A percentile compares a stretch with the other conserved stretches of the same genome.
These are phyloP conservation scores for Pseudogymnoascus pannorum DNA, from an alignment of 2,329 filamentous ascomycete species.

Conservation along the genomic window DNA sequence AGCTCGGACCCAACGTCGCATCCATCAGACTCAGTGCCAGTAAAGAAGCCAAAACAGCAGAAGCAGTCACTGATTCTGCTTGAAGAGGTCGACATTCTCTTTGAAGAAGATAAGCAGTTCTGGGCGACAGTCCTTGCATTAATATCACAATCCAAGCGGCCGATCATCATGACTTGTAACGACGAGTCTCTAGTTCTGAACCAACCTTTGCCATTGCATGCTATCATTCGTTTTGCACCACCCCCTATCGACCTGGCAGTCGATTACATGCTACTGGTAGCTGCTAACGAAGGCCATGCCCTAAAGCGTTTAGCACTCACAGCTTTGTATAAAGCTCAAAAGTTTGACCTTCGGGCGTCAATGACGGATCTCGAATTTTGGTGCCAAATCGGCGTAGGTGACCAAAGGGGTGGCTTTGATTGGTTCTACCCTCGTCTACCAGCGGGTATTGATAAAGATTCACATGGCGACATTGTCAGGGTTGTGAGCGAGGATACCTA, in stretches of 20 bases:
- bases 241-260: constrained; percentile 61
- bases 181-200: constrained; percentile 77
- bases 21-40: constrained; percentile 5
- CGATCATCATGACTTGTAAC: constrained; percentile 93
- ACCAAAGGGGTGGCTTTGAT: constrained; percentile 76
- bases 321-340: constrained; percentile 61
- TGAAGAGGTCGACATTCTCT: constrained; percentile 89
- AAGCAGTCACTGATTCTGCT: constrained; percentile 92
- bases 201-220: constrained; percentile 69
- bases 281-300: constrained; percentile 83
- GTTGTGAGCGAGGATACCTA: constrained; percentile 81
- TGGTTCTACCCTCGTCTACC: constrained; percentile 83
- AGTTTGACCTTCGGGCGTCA: constrained; percentile 68
- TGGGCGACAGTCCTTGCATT: constrained; percentile 76
- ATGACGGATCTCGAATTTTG: constrained; percentile 86
- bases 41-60: constrained; percentile 40
- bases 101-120: constrained; percentile 93
- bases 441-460: constrained; percentile 60
- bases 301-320: constrained; percentile 60
- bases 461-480: constrained; percentile 59
- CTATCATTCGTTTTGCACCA: constrained; percentile 68
- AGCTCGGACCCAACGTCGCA: neutral
- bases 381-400: constrained; percentile 94
- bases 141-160: constrained; percentile 76
- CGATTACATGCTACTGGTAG: constrained; percentile 74